These are phyloP conservation scores for Tuber indicum DNA, from an alignment of 495 filamentous ascomycete species.

Conservation along the genomic window DNA sequence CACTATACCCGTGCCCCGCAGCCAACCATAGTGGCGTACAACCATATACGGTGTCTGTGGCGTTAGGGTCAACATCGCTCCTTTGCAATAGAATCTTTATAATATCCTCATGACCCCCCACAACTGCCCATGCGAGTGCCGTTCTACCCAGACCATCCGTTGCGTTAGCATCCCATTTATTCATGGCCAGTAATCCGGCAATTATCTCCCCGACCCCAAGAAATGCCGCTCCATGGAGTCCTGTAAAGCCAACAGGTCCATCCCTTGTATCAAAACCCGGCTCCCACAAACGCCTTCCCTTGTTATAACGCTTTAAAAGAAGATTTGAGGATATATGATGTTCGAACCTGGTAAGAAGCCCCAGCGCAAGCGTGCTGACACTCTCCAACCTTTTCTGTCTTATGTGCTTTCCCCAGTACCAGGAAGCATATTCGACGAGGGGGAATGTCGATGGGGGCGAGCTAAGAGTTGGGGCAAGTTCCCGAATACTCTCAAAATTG, in stretches of 20 bases:
- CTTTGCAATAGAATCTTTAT: not conserved
- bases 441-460: fast-evolving
- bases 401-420: not conserved
- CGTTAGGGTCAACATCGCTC: too few species aligned
- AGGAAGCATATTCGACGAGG: not conserved
- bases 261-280: not conserved
- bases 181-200: not conserved
- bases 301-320: not conserved
- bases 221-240: not conserved
- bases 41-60: too few species aligned
- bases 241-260: not conserved
- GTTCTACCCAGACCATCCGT: not conserved
- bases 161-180: not conserved
- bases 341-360: not conserved
- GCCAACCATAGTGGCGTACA: too few species aligned
- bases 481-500: not conserved
- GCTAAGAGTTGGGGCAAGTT: not conserved
- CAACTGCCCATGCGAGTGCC: not conserved
- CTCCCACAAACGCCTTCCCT: not conserved
- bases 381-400: not conserved
- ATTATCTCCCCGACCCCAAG: fast-evolving
- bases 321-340: not conserved
- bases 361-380: not conserved
- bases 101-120: not conserved
- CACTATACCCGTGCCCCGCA: too few species aligned